These are phyloP conservation scores for Heterobasidion occidentale DNA, from an alignment of 1,284 basidiomycete genomes.

Conservation along the genomic window DNA sequence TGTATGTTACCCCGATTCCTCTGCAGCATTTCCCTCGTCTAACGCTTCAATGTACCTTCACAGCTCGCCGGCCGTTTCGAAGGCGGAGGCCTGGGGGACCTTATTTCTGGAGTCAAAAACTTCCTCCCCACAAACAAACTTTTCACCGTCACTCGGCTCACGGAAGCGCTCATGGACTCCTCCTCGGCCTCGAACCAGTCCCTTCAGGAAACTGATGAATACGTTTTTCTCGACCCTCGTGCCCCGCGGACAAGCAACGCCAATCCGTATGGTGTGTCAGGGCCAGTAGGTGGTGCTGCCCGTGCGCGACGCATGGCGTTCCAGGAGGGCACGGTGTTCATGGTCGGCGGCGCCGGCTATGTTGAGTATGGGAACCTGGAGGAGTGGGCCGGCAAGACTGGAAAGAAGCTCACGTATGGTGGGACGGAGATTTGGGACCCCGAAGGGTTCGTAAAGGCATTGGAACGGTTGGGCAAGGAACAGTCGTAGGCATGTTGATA, in stretches of 20 bases:
- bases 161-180: conserved; percentile 97
- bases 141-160: conserved; percentile 85
- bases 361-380: conserved; percentile 96
- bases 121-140: conserved; percentile 96
- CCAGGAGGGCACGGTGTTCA: conserved; percentile 85
- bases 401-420: conserved; percentile 88
- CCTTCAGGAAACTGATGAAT: conserved; percentile 94
- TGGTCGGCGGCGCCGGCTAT: conserved; percentile 95
- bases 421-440: conserved; percentile 95
- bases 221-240: conserved; percentile 89
- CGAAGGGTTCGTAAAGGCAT: conserved; percentile 67
- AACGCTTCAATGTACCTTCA: conserved; percentile 5
- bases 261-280: conserved; percentile 21
- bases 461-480: conserved; percentile 56
- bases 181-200: conserved; percentile 88
- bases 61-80: conserved; percentile 90
- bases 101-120: conserved; percentile 97
- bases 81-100: conserved; percentile 91
- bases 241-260: conserved; percentile 54
- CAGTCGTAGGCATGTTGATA: conserved; percentile 4
- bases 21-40: not conserved
- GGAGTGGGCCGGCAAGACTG: conserved; percentile 80
- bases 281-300: conserved; percentile 31
- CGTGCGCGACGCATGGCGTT: conserved; percentile 73
- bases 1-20: conserved; percentile 35